Evolutionary conservation across 805 yeast genomes (phyloP), one percentile per base, ranked within the genome.

Genomic region (Saccharomycopsis sp.): DNA sequence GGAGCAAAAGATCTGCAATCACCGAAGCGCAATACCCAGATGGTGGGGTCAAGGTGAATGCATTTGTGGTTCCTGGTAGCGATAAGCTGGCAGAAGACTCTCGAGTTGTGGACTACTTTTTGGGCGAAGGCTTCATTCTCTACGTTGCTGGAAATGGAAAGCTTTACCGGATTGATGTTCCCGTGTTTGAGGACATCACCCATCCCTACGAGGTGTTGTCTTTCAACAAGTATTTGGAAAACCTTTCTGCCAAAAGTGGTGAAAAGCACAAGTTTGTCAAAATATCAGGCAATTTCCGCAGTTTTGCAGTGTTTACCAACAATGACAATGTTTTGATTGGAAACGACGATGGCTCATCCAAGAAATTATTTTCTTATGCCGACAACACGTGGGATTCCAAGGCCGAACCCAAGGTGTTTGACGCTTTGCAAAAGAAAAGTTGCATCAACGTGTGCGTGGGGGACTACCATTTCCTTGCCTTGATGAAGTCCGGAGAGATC

Each of bases 401-500:
- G 13, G n/a, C 32, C n/a, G 59, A 53, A 15, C 72, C 73, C 0
- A 36, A 42, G 1, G 43, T 66, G 1, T 46, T 66, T 8, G 55
- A 59, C 1, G 73, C 68, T 34, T 50, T 74, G 10, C 77, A 73
- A 49, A 58, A 68, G 5, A 64, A 55, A 18, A 64, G 65, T 1
- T 67, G 80, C 22, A 64, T 74, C 4, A 68, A 78, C 2, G 60
- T 81, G 1, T 76, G 73, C 0, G 70, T 77, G 39, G 94, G 89
- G 1, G 92, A 83, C 54, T 75, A 80, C 52, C 94, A 83, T 53
- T 64, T 55, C 22, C 51, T 82, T 34, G 89, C 84, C 0, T 59
- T 82, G n/a, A 63, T 76, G 3, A 62, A 63, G 34, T 60, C 63
- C 13, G 92, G 92, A 0, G 64, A 69, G 2, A 47, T 80, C 13